A percentile compares a stretch with the other conserved stretches of the same genome.
These are phyloP conservation scores for Ophiostoma populinum DNA, from an alignment of 2,329 filamentous ascomycete species.

Conservation along the genomic window DNA sequence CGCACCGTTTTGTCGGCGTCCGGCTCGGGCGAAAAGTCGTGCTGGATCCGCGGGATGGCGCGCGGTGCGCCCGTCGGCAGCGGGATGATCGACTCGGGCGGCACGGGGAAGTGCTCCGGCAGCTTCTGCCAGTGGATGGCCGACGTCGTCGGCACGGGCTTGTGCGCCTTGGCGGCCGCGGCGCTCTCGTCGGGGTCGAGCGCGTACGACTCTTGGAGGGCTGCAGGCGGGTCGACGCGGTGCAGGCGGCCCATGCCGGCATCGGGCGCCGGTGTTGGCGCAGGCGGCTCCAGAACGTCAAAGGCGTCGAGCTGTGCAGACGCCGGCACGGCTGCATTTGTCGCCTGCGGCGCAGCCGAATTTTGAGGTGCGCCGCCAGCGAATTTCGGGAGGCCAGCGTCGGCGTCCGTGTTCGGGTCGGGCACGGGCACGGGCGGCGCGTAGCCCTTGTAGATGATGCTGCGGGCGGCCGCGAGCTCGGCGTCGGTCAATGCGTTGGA, in stretches of 20 bases:
- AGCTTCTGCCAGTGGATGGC: slow-evolving; percentile 56
- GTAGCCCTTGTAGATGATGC: slow-evolving; percentile 11
- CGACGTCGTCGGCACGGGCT: slow-evolving; percentile 10
- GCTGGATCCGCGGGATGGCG: slow-evolving; percentile 60
- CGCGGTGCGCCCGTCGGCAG: slow-evolving; percentile 58
- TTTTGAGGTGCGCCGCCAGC: too few species aligned
- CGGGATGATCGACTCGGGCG: slow-evolving; percentile 49
- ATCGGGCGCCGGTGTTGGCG: neutral
- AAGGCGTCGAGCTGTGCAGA: too few species aligned
- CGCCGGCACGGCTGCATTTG: too few species aligned
- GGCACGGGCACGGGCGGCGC: slow-evolving; percentile 1
- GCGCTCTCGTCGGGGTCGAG: too few species aligned
- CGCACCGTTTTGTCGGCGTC: slow-evolving; percentile 42
- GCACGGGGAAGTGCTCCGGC: slow-evolving; percentile 61
- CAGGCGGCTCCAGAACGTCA: too few species aligned
- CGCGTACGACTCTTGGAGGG: slow-evolving; percentile 5
- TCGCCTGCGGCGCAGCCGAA: too few species aligned
- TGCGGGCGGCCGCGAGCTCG: slow-evolving; percentile 1
- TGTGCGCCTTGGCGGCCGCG: neutral
- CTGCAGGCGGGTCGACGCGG: neutral
- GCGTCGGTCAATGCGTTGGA: slow-evolving; percentile 22
- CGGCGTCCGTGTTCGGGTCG: neutral
- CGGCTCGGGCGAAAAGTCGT: slow-evolving; percentile 49
- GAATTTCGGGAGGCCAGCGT: too few species aligned
- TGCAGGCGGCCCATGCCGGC: slow-evolving; percentile 10